These are phyloP conservation scores for Leucocoprinus leucothites DNA, from an alignment of 768 basidiomycete genomes.

Conservation along the genomic window DNA sequence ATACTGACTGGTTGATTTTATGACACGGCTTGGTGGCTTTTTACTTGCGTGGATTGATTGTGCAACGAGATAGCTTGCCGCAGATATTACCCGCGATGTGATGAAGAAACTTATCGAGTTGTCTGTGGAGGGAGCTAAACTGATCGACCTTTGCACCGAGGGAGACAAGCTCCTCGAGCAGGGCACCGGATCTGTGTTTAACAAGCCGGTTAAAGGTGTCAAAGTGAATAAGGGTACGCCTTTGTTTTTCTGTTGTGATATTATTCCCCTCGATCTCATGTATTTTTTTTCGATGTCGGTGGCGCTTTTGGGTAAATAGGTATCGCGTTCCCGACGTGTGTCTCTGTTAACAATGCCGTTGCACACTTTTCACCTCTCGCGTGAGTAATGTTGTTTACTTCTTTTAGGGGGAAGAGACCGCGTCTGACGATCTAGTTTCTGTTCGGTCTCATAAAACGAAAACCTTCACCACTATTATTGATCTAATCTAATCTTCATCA, in stretches of 20 bases:
- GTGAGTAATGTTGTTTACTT: conserved; percentile 47
- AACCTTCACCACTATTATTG: conserved; percentile 4
- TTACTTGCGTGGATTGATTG: neutral
- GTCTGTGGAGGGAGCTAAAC: conserved; percentile 77
- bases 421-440: conserved; percentile 1
- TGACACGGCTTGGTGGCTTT: neutral
- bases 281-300: neutral
- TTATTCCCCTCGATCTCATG: conserved; percentile 9
- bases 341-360: conserved; percentile 95
- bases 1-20: neutral
- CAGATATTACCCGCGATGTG: conserved; percentile 83
- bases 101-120: conserved; percentile 82
- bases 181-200: conserved; percentile 82
- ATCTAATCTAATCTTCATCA: conserved; percentile 5
- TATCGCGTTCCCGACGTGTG: conserved; percentile 89
- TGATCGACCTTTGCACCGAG: conserved; percentile 87
- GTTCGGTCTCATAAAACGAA: neutral
- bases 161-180: conserved; percentile 93
- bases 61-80: conserved; percentile 60
- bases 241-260: neutral
- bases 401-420: conserved; percentile 6
- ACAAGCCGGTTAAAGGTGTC: conserved; percentile 85
- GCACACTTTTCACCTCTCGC: conserved; percentile 96
- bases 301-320: conserved; percentile 39
- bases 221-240: conserved; percentile 82